phyloP scores from a whole-genome alignment of 139 green algal species.

The Micromonas commoda region DNA sequence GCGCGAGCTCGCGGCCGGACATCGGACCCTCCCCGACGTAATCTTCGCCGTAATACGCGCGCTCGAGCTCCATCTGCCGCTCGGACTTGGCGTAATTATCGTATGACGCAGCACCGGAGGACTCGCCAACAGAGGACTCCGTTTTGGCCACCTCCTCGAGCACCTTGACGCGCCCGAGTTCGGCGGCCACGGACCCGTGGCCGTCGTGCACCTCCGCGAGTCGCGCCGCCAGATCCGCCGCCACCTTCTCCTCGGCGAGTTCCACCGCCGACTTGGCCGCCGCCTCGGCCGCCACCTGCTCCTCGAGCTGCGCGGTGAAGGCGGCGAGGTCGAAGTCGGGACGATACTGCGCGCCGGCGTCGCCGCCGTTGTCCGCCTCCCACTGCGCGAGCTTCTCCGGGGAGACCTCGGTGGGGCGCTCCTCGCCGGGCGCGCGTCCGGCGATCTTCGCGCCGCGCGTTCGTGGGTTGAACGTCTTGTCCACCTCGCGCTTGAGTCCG shows the following conservation, averaged over 20 bases:
- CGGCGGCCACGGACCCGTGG: not conserved
- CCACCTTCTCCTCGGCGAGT: not conserved
- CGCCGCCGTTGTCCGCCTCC: too few species aligned
- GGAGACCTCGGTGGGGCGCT: not conserved
- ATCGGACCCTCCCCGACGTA: not conserved
- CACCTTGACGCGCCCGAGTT: not conserved
- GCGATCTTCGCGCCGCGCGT: conserved; percentile 14
- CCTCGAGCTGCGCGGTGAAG: too few species aligned
- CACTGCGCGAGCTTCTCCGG: not conserved
- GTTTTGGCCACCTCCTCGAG: not conserved
- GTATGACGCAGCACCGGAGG: not conserved
- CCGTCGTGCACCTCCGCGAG: not conserved
- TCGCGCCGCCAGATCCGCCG: not conserved
- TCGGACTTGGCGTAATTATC: too few species aligned
- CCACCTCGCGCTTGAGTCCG: not conserved
- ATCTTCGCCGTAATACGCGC: not conserved
- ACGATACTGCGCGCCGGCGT: too few species aligned
- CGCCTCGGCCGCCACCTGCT: not conserved
- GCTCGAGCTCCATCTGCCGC: too few species aligned
- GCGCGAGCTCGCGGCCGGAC: conserved; percentile 3
- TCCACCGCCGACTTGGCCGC: not conserved
- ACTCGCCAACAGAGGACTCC: not conserved
- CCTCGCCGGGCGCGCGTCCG: not conserved
- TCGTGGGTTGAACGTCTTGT: conserved; percentile 10
- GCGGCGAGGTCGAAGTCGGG: too few species aligned